phyloP scores from a whole-genome alignment of 805 yeast genomes.

The Jamesozyma jinghongensis region DNA sequence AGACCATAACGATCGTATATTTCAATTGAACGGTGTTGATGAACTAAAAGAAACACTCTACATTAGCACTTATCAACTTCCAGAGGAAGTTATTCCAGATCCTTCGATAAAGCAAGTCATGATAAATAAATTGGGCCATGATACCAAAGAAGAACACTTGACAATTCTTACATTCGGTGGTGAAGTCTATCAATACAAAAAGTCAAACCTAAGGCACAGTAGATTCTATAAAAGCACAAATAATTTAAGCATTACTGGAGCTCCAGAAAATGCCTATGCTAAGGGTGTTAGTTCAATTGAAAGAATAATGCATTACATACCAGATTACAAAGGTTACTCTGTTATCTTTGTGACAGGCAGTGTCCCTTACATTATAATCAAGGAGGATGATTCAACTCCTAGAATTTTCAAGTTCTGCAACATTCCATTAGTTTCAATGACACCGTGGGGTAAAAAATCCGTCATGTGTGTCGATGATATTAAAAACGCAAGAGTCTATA shows the following conservation, averaged over 20 bases:
- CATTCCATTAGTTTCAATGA: conserved; percentile 54
- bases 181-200: conserved; percentile 59
- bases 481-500: conserved; percentile 53
- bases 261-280: conserved; percentile 69
- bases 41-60: conserved; percentile 34
- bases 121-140: conserved; percentile 56
- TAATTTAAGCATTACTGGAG: conserved; percentile 53
- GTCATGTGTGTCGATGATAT: conserved; percentile 64
- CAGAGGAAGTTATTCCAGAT: conserved; percentile 46
- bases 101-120: conserved; percentile 66
- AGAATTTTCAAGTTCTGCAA: conserved; percentile 58
- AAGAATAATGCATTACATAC: conserved; percentile 52
- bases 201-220: conserved; percentile 27
- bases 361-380: conserved; percentile 59
- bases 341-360: conserved; percentile 66
- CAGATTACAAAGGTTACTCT: conserved; percentile 48
- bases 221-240: conserved; percentile 19
- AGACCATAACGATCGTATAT: conserved; percentile 36
- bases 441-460: conserved; percentile 30
- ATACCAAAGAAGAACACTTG: conserved; percentile 49
- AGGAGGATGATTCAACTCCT: conserved; percentile 54
- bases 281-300: conserved; percentile 56
- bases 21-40: conserved; percentile 32
- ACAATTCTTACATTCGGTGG: conserved; percentile 74
- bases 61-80: conserved; percentile 28